Evolutionary conservation across 2,329 filamentous ascomycete species (phyloP), one percentile per base, ranked within the genome.

Genomic region (Paecilomyces niveus): DNA sequence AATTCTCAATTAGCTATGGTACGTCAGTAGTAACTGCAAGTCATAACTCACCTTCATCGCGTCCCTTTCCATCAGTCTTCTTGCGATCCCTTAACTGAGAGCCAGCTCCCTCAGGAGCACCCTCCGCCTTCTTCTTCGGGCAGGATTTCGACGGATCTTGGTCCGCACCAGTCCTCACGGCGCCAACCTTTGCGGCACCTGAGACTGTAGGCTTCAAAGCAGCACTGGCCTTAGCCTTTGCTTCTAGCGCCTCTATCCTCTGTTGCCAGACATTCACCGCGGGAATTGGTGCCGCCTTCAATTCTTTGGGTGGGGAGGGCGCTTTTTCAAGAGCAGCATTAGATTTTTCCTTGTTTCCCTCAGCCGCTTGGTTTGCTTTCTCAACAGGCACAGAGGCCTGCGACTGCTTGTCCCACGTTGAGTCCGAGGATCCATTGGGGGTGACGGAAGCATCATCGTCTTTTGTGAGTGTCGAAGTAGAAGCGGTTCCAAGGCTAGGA

Each of bases 231-330:
- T 80, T 82, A 55, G 69, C 66, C 69, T 81, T 82, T 45, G 79
- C 76, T n/a, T 81, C 74, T 61, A 81, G 77, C 65, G 85, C 86
- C 67, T 91, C 87, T 66, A 83, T 87, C 58, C 92, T 85, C 74
- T 92, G 85, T 62, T 87, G 83, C 93, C 94, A 99, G 62, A 92
- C 80, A 72, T 99, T 99, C 59, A 97, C 89, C 1, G 85, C 74
- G 0, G 94, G 94, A 51, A 89, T 81, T 31, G 91, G 89, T 18
- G 93, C 93, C 61, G 94, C 90, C 53, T 88, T 87, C 50, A 96
- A 80, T 66, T 88, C 83, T 61, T 78, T 74, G 52, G 85, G 77
- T 65, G 83, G 78, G 61, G 84, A 77, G n/a, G 39, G 39, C 60
- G 83, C 81, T 64, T 84, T 84, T 65, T 86, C 84, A 63, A 86